Evolutionary conservation across 2,329 filamentous ascomycete genomes (phyloP), one percentile per base, ranked within the genome.

Genomic region (Colletotrichum euphorbiae): DNA sequence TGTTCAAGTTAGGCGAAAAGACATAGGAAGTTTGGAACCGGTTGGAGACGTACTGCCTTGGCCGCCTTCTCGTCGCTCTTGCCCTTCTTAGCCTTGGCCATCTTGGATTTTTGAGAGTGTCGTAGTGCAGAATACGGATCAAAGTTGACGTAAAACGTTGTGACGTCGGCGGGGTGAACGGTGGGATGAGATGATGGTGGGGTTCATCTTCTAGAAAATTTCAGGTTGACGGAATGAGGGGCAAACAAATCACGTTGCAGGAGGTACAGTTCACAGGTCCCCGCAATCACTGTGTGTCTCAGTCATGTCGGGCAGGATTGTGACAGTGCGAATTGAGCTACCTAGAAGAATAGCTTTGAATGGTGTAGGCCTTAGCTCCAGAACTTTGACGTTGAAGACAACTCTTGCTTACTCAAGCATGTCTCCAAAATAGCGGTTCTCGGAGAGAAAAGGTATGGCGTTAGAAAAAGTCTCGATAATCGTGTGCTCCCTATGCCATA

Each of bases 21-120:
- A 62, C 56, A 45, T 46, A 24, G 24, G 61, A 54, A 15, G 21
- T 50, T 17, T 11, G 28, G 28, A 8, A 7, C 28, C 28, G 28
- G 2, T 58, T 46, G 48, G 48, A 40, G 38, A 69, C 70, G 52
- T 70, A 83, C 84, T 74, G 83, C 79, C 75, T 84, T 85, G 43
- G 83, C 82, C 76, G 85, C 85, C 74, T 86, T 86, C 72, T 80
- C 75, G 4, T 85, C 83, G 19, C 71, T 73, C 63, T 78, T 77
- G 21, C 73, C 74, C 72, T 85, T 86, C 74, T 86, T 86, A 69
- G 85, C 84, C 71, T 86, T 86, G 28, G 80, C 84, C 84, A 85
- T 85, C 28, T 59, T 67, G 59, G 19, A 56, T 21, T 15, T 12
- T 15, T 9, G 1, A 54, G 13, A 46, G 12, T 28, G 33, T 33